Base-by-base conservation (phyloP, 345 rosid genomes). In the Eucalyptus paniculata region DNA sequence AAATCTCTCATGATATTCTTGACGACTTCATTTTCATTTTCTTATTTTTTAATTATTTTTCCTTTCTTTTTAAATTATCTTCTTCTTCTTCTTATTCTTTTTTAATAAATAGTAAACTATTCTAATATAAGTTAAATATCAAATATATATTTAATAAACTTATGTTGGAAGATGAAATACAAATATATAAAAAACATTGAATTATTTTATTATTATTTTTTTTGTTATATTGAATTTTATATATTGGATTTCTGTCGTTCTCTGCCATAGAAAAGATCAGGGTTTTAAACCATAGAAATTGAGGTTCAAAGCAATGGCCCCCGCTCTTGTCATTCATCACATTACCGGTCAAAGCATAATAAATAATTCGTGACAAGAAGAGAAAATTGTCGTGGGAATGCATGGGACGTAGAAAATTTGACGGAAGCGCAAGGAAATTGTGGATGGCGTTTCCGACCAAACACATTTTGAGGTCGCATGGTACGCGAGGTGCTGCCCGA, bases 151-250 rank as follows among this genome's bases (percentile, higher is more conserved):
- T 53, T 19, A 53, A 8, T 53, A 19, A 19, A 53, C 4, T 53
- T 53, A 19, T 19, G 6, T 53, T 19, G 19, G 10, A 19, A 53
- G 24, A 53, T 53, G 10, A 51, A 51, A 51, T 51, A 51, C 54
- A 17, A 17, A 53, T 19, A 53, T 19, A 53, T 19, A 53, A 19
- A 53, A 53, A 8, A 53, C 5, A 53, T 21, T n/a, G n/a, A n/a
- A n/a, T n/a, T n/a, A 2, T 19, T 53, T 53, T 53, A 1, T 51
- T 50, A 1, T 50, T 51, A 0, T 6, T 16, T 16, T 16, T 49
- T 53, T 53, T 53, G 26, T 21, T 53, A 53, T 53, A 8, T 21
- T 53, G 5, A 53, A 53, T 53, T 53, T 21, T 53, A 53, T 53
- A 34, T 18, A 34, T 34, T 37, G 4, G 45, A 37, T 37, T 72